Evolutionary conservation across 2,329 filamentous ascomycete genomes (phyloP), one percentile per base, ranked within the genome.

Genomic region (Arthrinium phaeospermum): DNA sequence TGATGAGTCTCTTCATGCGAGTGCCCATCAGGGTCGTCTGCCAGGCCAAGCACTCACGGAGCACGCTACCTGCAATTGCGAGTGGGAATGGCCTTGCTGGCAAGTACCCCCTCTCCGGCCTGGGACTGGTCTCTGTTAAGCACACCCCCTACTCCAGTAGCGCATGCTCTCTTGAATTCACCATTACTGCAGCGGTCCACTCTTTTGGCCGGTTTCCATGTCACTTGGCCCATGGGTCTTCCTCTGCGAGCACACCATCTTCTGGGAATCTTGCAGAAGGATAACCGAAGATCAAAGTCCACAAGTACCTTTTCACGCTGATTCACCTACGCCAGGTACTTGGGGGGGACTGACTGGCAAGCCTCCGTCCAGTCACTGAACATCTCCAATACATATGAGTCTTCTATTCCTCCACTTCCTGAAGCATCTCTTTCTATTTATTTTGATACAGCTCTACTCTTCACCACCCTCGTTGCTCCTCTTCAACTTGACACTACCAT

Each of bases 181-280:
- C 57, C 34, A 64, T 24, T 41, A 41, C 57, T 64, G 57, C 57
- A 64, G 57, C 13, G 57, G 22, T 24, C 57, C 57, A 37, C 30
- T 34, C 34, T 41, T 41, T 37, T 64, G 34, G 57, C 57, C 34
- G 57, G 57, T 70, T 53, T 51, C 46, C 68, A 70, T 70, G 68
- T 70, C 68, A 70, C 68, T 70, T 70, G 68, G 68, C 49, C 68
- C n/a, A 34, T 41, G 34, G 34, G 57, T 61, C 53, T 30, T 64
- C 67, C 46, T 69, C 45, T 24, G 67, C 13, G 67, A 70, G 68
- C 68, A 70, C 68, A 70, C 68, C 68, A 70, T 70, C 68, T 51
- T 53, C 49, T 47, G 68, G 68, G 47, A 70, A 57, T 70, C 68
- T 70, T 70, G 68, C 68, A 57, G 46, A 68, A 45, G 41, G 46